phyloP scores from a whole-genome alignment of 352 stramenopile species.

The Phytophthora europaea region DNA sequence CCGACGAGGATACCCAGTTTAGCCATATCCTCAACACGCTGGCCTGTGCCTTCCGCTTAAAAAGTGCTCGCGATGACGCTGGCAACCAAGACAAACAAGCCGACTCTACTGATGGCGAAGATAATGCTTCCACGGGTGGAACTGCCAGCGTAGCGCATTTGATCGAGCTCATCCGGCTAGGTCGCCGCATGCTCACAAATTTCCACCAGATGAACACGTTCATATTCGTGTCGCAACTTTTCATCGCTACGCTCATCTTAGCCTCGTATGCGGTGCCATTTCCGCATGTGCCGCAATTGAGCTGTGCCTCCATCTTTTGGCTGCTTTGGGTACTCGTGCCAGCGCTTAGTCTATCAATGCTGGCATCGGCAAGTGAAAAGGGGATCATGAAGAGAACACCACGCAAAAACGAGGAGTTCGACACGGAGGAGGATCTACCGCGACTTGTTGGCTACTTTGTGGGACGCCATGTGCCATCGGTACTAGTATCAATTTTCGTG shows the following conservation, averaged over 20 bases:
- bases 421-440: slow-evolving; percentile 67
- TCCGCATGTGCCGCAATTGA: slow-evolving; percentile 78
- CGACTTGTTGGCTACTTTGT: slow-evolving; percentile 76
- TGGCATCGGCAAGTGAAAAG: slow-evolving; percentile 75
- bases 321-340: slow-evolving; percentile 86
- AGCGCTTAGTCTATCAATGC: slow-evolving; percentile 78
- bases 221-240: slow-evolving; percentile 89
- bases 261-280: slow-evolving; percentile 78
- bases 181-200: slow-evolving; percentile 85
- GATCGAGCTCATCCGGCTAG: slow-evolving; percentile 85
- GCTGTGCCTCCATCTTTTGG: slow-evolving; percentile 85
- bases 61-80: slow-evolving; percentile 37
- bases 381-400: slow-evolving; percentile 88
- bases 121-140: slow-evolving; percentile 41
- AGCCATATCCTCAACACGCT: slow-evolving; percentile 89
- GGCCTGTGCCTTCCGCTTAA: slow-evolving; percentile 78
- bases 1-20: slow-evolving; percentile 81
- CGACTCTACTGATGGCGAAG: slow-evolving; percentile 21
- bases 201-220: slow-evolving; percentile 87
- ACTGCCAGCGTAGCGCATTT: slow-evolving; percentile 70
- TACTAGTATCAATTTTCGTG: slow-evolving; percentile 61
- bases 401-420: slow-evolving; percentile 84
- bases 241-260: slow-evolving; percentile 80
- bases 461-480: slow-evolving; percentile 74
- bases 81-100: slow-evolving; percentile 17